Conservation (phyloP, 371 early-diverging fungal species). For the Syncephalastrum monosporum region DNA sequence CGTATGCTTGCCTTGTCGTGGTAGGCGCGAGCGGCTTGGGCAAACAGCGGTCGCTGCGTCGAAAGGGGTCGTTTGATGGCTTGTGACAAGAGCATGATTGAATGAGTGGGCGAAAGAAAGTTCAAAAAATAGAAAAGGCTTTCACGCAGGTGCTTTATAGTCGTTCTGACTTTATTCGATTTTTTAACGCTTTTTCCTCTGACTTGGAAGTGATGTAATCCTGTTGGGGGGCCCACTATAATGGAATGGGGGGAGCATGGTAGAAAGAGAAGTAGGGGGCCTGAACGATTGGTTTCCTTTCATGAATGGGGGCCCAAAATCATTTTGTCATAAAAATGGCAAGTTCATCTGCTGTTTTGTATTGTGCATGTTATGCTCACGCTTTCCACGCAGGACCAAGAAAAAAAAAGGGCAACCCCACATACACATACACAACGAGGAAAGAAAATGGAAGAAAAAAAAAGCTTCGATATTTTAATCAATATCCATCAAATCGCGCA, state of each 20-base stretch:
- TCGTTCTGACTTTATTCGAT: too few species aligned
- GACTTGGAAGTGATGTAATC: too few species aligned
- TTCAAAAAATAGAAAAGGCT: conserved; percentile 12
- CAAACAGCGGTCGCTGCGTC: conserved; percentile 31
- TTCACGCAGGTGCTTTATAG: neutral
- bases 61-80: conserved; percentile 33
- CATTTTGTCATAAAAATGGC: too few species aligned
- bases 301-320: too few species aligned
- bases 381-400: too few species aligned
- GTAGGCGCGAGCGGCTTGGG: conserved; percentile 54
- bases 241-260: too few species aligned
- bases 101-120: conserved; percentile 4
- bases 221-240: too few species aligned
- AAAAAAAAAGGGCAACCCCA: neutral
- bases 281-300: too few species aligned
- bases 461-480: conserved; percentile 9
- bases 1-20: conserved; percentile 62
- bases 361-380: too few species aligned
- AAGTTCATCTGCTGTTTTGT: too few species aligned
- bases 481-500: conserved; percentile 23
- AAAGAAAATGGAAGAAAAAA: conserved; percentile 3
- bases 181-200: too few species aligned
- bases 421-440: neutral
- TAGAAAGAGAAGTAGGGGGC: too few species aligned
- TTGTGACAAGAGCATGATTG: conserved; percentile 1